These are phyloP conservation scores for Dothistroma septosporum DNA, from an alignment of 2,329 filamentous ascomycete species.

Conservation along the genomic window DNA sequence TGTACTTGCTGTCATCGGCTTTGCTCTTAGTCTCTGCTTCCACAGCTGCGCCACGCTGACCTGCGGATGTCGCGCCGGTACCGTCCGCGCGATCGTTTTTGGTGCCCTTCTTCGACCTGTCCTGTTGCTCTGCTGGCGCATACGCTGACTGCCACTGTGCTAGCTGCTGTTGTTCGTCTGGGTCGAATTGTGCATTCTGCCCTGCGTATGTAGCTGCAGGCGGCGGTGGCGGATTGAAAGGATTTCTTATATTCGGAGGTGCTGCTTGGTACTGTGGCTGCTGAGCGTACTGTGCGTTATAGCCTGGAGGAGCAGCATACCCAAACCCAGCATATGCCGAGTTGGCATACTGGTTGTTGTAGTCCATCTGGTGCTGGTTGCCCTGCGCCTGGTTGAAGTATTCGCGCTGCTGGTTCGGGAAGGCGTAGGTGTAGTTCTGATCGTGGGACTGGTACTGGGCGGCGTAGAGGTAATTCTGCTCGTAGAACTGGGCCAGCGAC, in stretches of 20 bases:
- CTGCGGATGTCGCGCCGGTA: slow-evolving; percentile 17
- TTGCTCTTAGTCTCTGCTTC: slow-evolving; percentile 9
- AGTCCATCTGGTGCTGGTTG: background rate
- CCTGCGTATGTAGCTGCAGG: slow-evolving; percentile 22
- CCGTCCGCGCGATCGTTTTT: slow-evolving; percentile 17
- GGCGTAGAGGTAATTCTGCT: too few species aligned
- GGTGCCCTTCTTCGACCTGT: slow-evolving; percentile 16
- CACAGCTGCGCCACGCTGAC: slow-evolving; percentile 17
- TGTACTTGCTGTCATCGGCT: slow-evolving; percentile 39
- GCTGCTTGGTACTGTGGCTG: slow-evolving; percentile 32
- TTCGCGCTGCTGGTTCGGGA: background rate
- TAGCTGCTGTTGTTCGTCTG: slow-evolving; percentile 85
- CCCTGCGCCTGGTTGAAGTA: background rate
- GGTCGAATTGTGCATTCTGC: slow-evolving; percentile 52
- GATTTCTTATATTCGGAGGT: slow-evolving; percentile 71
- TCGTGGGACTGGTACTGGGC: background rate
- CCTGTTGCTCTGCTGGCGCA: slow-evolving; percentile 21
- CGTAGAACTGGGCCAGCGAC: too few species aligned
- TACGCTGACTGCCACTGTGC: slow-evolving; percentile 79
- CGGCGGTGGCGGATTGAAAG: slow-evolving; percentile 60
- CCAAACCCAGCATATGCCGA: slow-evolving; percentile 22
- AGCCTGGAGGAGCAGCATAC: slow-evolving; percentile 18
- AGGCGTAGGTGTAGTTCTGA: background rate
- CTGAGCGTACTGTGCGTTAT: slow-evolving; percentile 34
- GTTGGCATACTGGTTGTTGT: slow-evolving; percentile 20